Base-by-base conservation (phyloP, 1,139 yeast species). In the Spathaspora sp. region DNA sequence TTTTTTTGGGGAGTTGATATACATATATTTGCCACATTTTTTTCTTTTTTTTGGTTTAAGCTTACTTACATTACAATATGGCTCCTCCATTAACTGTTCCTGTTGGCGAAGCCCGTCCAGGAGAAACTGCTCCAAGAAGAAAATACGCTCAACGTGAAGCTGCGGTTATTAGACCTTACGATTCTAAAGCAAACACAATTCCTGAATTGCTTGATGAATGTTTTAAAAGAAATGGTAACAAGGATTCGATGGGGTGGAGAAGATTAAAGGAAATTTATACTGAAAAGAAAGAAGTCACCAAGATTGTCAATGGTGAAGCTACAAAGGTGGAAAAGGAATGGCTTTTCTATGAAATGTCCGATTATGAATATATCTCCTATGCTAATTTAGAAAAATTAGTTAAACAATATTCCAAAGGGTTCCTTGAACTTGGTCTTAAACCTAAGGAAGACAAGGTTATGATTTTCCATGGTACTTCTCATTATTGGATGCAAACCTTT, bases 51-150 rank as follows among this genome's bases (percentile, higher is more conserved):
- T n/a, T n/a, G n/a, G n/a, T n/a, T n/a, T n/a, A n/a, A n/a, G n/a
- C n/a, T n/a, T n/a, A n/a, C n/a, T n/a, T n/a, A n/a, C n/a, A n/a
- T n/a, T 17, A 26, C n/a, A 16, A 15, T 5, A 23, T 66, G 72
- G 59, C 61, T 42, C 40, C 40, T 25, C 70, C 67, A 45, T 66
- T 71, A 45, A 74, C 78, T 33, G 91, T 87, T 36, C 82, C 84
- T 34, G 95, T 88, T 33, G 96, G 95, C 34, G 85, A 86, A 49
- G 91, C 93, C 37, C 80, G 80, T 58, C 79, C 81, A 9, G 95
- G 95, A 50, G 97, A 91, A 70, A 87, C 97, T 25, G 96, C 96
- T 3, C 96, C 96, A 53, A 82, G 96, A 70, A 83, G 96, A 72
- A 86, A 81, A 60, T 72, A 76, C 49, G 70, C 79, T 47, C 82